Base-by-base conservation (phyloP, 2,329 filamentous ascomycete genomes). In the Fusarium setosum region DNA sequence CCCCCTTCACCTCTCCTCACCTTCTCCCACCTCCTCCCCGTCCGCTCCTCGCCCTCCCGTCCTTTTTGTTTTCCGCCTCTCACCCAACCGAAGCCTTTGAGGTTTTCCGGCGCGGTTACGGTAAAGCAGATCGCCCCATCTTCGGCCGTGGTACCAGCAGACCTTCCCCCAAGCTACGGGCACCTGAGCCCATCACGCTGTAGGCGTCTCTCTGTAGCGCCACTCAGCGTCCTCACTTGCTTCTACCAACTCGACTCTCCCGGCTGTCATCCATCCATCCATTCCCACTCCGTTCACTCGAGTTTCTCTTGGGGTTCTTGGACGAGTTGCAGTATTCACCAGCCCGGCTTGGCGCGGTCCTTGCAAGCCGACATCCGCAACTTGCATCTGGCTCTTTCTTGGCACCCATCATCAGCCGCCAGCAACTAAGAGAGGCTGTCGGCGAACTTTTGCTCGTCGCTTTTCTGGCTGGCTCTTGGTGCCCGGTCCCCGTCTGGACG, bases 181-280 rank as follows among this genome's bases (percentile, higher is more conserved):
- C 63, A 51, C 55, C 66, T 52, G 66, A 69, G 69, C 70, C 68
- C 63, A 67, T 69, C 47, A 61, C 66, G 58, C 65, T 64, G 47
- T 48, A 67, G 68, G 68, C 63, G 63, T 68, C 56, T 58, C 54
- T 67, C 31, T 52, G 37, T 56, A 68, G 56, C 56, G 56, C 65
- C 69, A 69, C 65, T 71, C 60, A 67, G 58, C 59, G 51, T 56
- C 21, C n/a, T n/a, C n/a, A n/a, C n/a, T n/a, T n/a, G n/a, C n/a
- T n/a, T n/a, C n/a, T n/a, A n/a, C n/a, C n/a, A n/a, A n/a, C n/a
- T n/a, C n/a, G n/a, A n/a, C n/a, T n/a, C n/a, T n/a, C n/a, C n/a
- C n/a, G n/a, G n/a, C n/a, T n/a, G n/a, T n/a, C n/a, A n/a, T n/a
- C n/a, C n/a, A n/a, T n/a, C n/a, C n/a, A n/a, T n/a, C n/a, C n/a